Conservation (phyloP, 345 rosid genomes). For the Eucalyptus pumila region DNA sequence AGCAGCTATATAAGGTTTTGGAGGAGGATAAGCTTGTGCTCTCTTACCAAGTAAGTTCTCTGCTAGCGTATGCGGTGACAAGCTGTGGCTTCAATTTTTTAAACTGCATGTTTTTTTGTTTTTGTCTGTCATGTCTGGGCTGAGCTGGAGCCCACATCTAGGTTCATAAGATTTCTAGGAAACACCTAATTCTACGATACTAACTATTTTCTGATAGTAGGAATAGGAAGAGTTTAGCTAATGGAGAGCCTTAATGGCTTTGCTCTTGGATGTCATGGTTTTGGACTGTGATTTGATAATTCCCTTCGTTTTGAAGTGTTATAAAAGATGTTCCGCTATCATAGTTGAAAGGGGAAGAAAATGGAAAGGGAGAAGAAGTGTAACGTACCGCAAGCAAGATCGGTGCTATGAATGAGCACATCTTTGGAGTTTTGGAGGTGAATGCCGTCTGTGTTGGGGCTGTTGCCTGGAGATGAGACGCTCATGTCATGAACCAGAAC, state of each 20-base stretch:
- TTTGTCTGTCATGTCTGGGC: background rate
- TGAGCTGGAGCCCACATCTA: background rate
- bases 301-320: background rate
- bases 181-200: background rate
- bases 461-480: constrained; percentile 72
- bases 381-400: constrained; percentile 74
- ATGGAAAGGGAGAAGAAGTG: constrained; percentile 1
- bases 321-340: background rate
- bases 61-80: background rate
- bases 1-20: background rate
- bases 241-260: background rate
- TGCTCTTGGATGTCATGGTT: background rate
- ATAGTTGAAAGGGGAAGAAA: background rate
- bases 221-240: background rate
- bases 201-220: background rate
- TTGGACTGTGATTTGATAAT: background rate
- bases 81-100: background rate
- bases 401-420: constrained; percentile 55
- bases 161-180: background rate
- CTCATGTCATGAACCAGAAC: constrained; percentile 67
- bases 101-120: background rate
- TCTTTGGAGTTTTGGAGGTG: constrained; percentile 85
- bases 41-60: background rate
- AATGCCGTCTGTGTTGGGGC: constrained; percentile 98
- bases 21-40: constrained; percentile 17